These are phyloP conservation scores for Posidonia oceanica DNA, from an alignment of 116 monocot genomes.

Conservation along the genomic window DNA sequence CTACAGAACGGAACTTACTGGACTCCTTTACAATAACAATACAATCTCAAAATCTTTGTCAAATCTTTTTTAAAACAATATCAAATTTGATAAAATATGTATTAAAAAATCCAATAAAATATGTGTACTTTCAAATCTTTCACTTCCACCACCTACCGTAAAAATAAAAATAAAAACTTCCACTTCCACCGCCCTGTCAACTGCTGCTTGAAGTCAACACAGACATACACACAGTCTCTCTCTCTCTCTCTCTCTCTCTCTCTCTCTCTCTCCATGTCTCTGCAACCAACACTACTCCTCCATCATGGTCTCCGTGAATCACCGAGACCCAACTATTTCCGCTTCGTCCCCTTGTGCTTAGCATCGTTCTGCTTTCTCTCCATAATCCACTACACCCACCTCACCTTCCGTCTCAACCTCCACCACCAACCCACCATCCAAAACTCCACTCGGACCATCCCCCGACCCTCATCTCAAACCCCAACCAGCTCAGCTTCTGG, in stretches of 20 bases:
- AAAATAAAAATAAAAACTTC: too few species aligned
- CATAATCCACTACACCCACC: constrained; percentile 5
- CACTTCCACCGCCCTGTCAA: too few species aligned
- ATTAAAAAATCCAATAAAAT: too few species aligned
- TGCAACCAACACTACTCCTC: background rate
- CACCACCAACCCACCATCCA: background rate
- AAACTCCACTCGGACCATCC: background rate
- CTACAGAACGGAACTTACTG: too few species aligned
- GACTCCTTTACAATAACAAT: too few species aligned
- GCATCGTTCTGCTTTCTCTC: background rate
- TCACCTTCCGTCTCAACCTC: constrained; percentile 1
- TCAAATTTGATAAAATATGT: too few species aligned
- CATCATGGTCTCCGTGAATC: background rate
- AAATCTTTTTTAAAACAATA: too few species aligned
- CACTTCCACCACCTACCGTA: too few species aligned
- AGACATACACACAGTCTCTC: background rate
- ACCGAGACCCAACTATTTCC: background rate
- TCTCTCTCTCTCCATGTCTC: background rate
- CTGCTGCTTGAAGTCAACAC: too few species aligned
- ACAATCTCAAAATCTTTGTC: too few species aligned
- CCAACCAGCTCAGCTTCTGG: background rate
- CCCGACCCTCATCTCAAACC: background rate
- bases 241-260: background rate
- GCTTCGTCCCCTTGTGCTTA: background rate
- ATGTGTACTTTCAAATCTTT: too few species aligned